Evolutionary conservation across 805 yeast genomes (phyloP), one percentile per base, ranked within the genome.

Genomic region (Kregervanrija delftensis): DNA sequence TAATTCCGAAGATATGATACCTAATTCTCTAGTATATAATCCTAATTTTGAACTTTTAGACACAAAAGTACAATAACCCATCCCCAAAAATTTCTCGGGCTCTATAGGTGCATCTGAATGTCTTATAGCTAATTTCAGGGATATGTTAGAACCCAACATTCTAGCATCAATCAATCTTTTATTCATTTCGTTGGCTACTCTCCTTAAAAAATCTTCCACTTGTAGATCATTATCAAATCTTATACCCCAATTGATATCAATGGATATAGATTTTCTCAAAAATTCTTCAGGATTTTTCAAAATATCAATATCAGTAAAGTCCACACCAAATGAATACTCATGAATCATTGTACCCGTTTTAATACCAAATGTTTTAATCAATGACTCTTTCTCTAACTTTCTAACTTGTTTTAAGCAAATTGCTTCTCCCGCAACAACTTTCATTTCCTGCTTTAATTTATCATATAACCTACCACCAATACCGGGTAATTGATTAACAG

Each of bases 191-290:
- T 64, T 62, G 1, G 83, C 68, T 40, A 89, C 63, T 14, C 74
- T 64, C 33, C 69, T 64, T 9, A 87, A 57, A 55, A 91, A 93
- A 4, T 44, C 51, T 49, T 83, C 90, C 17, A 83, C 76, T 56
- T 91, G 87, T 0, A 63, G 59, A 30, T 74, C 67, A 1, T 66
- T 67, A 31, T 78, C 74, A 51, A 90, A 84, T 40, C 98, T 59
- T 1, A 91, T 85, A 0, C 96, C 98, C 83, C 88, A 91, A 49
- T 88, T 86, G 28, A 91, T 83, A 57, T 91, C 98, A 4, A 89
- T 84, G 0, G 96, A 87, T 0, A 91, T 74, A 1, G 93, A 77
- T 54, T 87, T 88, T 28, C 95, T 69, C 11, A 76, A 71, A 14
- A 79, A 69, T 42, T 65, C 77, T 12, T 68, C 64, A 9, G 79